Percentiles rank a stretch among this genome's conserved stretches.
These are phyloP conservation scores for Kodamaea lidongshanica DNA, from an alignment of 805 yeast species.

Conservation along the genomic window DNA sequence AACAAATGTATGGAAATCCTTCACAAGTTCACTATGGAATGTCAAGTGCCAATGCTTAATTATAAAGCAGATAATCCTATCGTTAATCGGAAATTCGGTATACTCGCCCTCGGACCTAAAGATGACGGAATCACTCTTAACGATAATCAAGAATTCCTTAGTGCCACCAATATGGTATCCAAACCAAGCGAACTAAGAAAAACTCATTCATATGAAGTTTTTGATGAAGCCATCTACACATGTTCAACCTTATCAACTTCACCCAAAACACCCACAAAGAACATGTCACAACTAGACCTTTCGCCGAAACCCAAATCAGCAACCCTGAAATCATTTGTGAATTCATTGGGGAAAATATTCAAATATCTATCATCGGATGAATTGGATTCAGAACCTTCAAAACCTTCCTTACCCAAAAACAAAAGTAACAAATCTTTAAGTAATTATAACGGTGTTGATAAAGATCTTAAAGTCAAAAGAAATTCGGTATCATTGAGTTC, in stretches of 20 bases:
- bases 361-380: slow-evolving; percentile 32
- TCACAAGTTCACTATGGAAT: slow-evolving; percentile 20
- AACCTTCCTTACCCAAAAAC: slow-evolving; percentile 6
- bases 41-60: slow-evolving; percentile 12
- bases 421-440: slow-evolving; percentile 3
- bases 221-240: slow-evolving; percentile 59
- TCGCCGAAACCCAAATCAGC: slow-evolving; percentile 4
- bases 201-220: slow-evolving; percentile 56
- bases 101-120: slow-evolving; percentile 29
- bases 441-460: slow-evolving; percentile 3
- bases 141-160: slow-evolving; percentile 8
- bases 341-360: slow-evolving; percentile 31
- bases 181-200: slow-evolving; percentile 36
- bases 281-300: slow-evolving; percentile 2
- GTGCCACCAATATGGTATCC: slow-evolving; percentile 12
- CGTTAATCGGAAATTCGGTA: slow-evolving; percentile 45
- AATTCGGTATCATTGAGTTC: slow-evolving; percentile 34
- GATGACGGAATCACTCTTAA: slow-evolving; percentile 14
- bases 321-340: slow-evolving; percentile 20
- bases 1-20: slow-evolving; percentile 19
- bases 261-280: slow-evolving; percentile 6
- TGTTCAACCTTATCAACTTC: slow-evolving; percentile 19
- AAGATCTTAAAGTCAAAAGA: slow-evolving; percentile 12
- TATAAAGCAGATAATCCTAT: slow-evolving; percentile 35
- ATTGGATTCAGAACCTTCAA: slow-evolving; percentile 4